Conservation (phyloP, 1,284 basidiomycete species). For the Phaffia rhodozyma region DNA sequence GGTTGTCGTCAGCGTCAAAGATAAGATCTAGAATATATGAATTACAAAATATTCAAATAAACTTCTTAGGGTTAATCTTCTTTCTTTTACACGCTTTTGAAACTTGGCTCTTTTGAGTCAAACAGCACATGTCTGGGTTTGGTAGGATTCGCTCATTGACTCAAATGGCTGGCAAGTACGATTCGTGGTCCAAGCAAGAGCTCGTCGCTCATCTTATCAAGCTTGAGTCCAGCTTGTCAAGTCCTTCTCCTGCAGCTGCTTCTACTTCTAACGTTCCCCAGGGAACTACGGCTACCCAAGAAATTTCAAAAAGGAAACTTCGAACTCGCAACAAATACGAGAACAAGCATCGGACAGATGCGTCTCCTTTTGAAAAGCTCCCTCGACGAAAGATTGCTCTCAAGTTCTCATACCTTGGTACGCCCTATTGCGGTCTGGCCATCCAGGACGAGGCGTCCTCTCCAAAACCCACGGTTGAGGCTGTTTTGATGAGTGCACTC, state of each 20-base stretch:
- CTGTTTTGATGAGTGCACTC: constrained; percentile 69
- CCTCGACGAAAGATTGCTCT: constrained; percentile 69
- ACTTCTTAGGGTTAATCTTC: no score
- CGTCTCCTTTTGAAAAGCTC: neutral
- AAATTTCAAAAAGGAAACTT: constrained; percentile 19
- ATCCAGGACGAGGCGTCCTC: constrained; percentile 52
- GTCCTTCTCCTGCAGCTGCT: neutral
- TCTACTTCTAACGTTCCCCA: neutral
- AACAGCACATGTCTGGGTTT: no score
- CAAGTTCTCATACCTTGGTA: constrained; percentile 84
- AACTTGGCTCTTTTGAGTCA: no score
- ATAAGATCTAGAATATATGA: no score
- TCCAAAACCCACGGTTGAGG: constrained; percentile 79
- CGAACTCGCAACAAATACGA: constrained; percentile 22
- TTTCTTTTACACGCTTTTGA: no score
- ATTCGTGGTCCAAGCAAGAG: constrained; percentile 37
- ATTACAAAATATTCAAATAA: no score
- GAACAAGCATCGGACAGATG: neutral
- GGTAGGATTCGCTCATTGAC: no score
- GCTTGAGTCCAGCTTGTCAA: constrained; percentile 13
- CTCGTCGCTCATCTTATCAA: constrained; percentile 48
- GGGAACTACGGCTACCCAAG: neutral
- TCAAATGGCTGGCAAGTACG: constrained; percentile 12
- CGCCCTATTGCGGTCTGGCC: constrained; percentile 81
- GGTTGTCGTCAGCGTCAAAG: no score